Base-by-base conservation (phyloP, 139 green algal genomes). In the Haematococcus lacustris region DNA sequence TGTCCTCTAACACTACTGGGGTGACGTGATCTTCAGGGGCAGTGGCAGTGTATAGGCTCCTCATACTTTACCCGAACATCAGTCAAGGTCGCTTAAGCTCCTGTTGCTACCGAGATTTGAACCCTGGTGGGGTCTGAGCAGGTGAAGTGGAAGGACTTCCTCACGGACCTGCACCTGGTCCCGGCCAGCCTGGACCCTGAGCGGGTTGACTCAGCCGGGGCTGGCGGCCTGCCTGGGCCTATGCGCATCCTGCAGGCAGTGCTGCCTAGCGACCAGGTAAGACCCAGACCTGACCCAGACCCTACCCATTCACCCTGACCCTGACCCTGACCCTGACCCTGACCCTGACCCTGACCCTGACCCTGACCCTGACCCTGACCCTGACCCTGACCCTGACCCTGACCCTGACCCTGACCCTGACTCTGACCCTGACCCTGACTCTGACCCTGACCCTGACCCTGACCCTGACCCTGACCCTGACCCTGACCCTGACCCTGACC, bases 91-190 rank as follows among this genome's bases (percentile, higher is more conserved):
- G 28, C 64, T 51, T 26, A 9, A 21, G 38, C 38, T n/a, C 13
- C 38, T 57, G 64, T 50, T 51, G 64, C 64, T 62, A n/a, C n/a
- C n/a, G n/a, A n/a, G 13, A 7, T 61, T 25, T 30, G n/a, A n/a
- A n/a, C n/a, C n/a, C n/a, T n/a, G n/a, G n/a, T 30, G 23, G 21
- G 57, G 17, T 21, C 26, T 68, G 62, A 86, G 63, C 82, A 91
- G 82, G 76, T 83, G 57, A 90, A 90, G 76, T 91, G 85, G 82
- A 90, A 89, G 71, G 90, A 95, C 80, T 67, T 93, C 32, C 70
- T 89, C 17, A 91, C 85, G 0, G 90, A 95, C 73, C 69, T 91
- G n/a, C 85, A 88, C 72, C 71, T 93, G 17, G 75, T 81, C 21
- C 86, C 90, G 1, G 66, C 75, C 3, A 70, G 63, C 0, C 77